Base-by-base conservation (phyloP, 1,284 basidiomycete genomes). In the Papiliotrema fonsecae region DNA sequence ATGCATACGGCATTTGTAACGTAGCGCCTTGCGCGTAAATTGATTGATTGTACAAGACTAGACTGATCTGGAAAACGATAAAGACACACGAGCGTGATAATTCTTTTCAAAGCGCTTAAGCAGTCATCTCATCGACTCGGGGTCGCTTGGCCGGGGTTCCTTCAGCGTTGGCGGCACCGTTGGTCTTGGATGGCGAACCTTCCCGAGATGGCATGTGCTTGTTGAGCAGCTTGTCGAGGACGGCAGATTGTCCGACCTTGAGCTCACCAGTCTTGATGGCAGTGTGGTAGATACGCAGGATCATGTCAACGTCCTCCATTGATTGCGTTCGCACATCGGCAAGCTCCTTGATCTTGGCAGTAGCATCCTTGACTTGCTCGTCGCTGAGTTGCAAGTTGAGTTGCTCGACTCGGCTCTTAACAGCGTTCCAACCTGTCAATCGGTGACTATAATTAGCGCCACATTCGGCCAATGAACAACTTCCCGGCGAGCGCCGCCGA, bases 341-440 rank as follows among this genome's bases (percentile, higher is more conserved):
- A 51, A 99, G 85, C 76, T 97, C 89, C 84, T 98, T 98, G 81
- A 98, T 97, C 83, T 97, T 97, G 75, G 87, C 85, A 2, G 96
- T 98, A 34, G 91, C 93, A 65, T 97, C 93, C 85, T 98, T 96
- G 80, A 96, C 53, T 65, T 77, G 76, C 14, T 76, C 76, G 57
- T 78, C 77, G 37, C 65, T 74, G 57, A 78, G 52, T 19, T 69
- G 57, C 48, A 98, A 81, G 53, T 88, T 88, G 44, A 98, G 84
- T 74, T 97, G 96, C 77, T 99, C 93, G 25, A 96, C 93, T 73
- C 96, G 88, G 57, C 88, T 93, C 83, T 97, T 98, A 83, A 99
- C 92, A 35, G 92, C 93, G 71, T 97, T 97, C 93, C 93, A 97
- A 42, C 92, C 92, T 6, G 92, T 96, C 50, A 97, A 79, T 61